Evolutionary conservation across 2,329 filamentous ascomycete genomes (phyloP).

Genomic region (Neofusicoccum umdonicola): DNA sequence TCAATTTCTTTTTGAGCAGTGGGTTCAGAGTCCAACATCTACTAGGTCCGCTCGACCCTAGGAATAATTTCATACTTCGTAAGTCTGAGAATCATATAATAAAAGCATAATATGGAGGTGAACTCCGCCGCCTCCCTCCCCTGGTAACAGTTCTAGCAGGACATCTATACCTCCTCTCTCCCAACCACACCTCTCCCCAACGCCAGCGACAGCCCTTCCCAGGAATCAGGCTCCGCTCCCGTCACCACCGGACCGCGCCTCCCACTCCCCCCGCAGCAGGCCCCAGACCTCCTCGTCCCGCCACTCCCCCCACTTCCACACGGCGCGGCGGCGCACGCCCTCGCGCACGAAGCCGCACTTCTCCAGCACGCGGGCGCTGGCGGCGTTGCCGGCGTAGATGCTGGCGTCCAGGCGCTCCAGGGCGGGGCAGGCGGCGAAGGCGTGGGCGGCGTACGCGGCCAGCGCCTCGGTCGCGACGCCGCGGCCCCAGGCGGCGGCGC

Average conservation of each 20-base stretch:
- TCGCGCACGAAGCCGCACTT: constrained; percentile 40
- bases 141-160: no score
- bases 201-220: no score
- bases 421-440: constrained; percentile 29
- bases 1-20: no score
- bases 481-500: constrained; percentile 35
- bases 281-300: constrained; percentile 35
- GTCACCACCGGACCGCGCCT: background rate
- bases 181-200: no score
- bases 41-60: no score
- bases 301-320: constrained; percentile 35
- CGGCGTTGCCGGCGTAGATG: constrained; percentile 33
- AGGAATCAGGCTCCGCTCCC: no score
- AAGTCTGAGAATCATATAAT: no score
- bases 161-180: no score
- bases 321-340: constrained; percentile 33
- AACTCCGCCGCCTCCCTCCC: no score
- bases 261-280: constrained; percentile 28
- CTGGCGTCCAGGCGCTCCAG: constrained; percentile 28
- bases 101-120: no score
- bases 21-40: no score
- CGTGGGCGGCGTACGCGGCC: constrained; percentile 35
- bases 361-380: constrained; percentile 35
- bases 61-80: no score
- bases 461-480: constrained; percentile 34